Conservation (phyloP, 2,329 filamentous ascomycete species). For the Lachnellula occidentalis region DNA sequence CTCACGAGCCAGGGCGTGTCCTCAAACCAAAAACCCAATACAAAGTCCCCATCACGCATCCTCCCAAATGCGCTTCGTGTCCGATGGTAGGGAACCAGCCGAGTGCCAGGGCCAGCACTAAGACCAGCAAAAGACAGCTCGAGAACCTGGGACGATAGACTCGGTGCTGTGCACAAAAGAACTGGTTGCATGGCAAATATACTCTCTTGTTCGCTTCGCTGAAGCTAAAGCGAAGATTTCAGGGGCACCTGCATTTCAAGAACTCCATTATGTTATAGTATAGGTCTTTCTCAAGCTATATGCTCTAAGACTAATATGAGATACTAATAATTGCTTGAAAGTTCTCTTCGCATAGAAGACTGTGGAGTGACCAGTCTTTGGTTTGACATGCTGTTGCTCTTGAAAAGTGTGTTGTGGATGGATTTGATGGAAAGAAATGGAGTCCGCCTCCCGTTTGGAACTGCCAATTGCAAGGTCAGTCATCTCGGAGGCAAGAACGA, state of each 20-base stretch:
- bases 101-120: background rate
- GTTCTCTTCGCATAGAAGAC: background rate
- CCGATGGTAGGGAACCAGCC: background rate
- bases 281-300: no score
- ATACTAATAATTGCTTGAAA: no score
- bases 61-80: background rate
- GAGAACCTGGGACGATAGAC: background rate
- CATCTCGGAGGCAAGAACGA: no score
- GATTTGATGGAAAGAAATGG: background rate
- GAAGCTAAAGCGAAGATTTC: no score
- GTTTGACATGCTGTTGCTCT: background rate
- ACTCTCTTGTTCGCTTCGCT: no score
- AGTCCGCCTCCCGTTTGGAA: no score
- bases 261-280: no score
- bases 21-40: background rate
- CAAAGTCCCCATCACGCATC: background rate
- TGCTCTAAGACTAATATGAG: no score
- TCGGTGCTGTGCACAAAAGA: background rate
- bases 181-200: background rate
- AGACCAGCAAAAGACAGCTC: background rate
- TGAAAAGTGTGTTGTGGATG: background rate
- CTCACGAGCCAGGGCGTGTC: no score
- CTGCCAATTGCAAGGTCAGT: no score
- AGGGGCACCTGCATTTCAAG: no score
- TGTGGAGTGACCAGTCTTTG: background rate